A percentile compares a stretch with the other conserved stretches of the same genome.
phyloP scores from a whole-genome alignment of 2,329 filamentous ascomycete species.

The Alternaria angustiovoidea region DNA sequence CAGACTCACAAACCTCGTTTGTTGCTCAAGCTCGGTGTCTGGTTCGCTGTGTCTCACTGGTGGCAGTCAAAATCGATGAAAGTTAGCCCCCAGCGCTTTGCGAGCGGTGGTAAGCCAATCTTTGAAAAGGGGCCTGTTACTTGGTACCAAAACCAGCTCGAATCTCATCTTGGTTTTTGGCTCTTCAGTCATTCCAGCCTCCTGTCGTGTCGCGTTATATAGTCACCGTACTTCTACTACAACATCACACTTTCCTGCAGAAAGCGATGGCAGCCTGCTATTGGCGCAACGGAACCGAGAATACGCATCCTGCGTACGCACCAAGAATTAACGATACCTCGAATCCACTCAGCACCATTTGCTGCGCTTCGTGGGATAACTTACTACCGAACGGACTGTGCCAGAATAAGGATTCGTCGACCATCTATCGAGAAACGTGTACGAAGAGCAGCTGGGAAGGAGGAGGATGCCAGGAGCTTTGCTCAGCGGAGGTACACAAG shows the following conservation, averaged over 20 bases:
- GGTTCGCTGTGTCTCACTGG: not conserved
- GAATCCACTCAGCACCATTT: not conserved
- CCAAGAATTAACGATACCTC: not conserved
- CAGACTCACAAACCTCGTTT: not conserved
- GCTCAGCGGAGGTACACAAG: slow-evolving; percentile 16
- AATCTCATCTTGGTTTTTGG: not conserved
- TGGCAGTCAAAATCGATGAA: not conserved
- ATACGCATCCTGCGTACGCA: not conserved
- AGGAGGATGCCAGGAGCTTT: slow-evolving; percentile 19
- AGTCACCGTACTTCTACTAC: not conserved
- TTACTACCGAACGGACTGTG: not conserved
- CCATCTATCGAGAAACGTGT: slow-evolving; percentile 14
- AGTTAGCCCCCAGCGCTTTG: slow-evolving; percentile 2
- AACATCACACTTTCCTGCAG: not conserved
- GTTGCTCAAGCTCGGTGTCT: not conserved
- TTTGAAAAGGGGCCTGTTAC: not conserved
- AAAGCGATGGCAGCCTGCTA: not conserved
- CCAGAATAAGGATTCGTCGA: not conserved
- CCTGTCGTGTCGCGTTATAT: not conserved
- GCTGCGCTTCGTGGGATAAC: not conserved
- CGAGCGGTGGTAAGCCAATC: slow-evolving; percentile 1
- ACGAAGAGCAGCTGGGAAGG: slow-evolving; percentile 12
- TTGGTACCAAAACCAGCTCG: not conserved
- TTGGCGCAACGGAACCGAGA: not conserved
- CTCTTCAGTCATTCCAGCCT: not conserved